Base-by-base conservation (phyloP, 345 rosid species). In the Moricandia moricandioides region DNA sequence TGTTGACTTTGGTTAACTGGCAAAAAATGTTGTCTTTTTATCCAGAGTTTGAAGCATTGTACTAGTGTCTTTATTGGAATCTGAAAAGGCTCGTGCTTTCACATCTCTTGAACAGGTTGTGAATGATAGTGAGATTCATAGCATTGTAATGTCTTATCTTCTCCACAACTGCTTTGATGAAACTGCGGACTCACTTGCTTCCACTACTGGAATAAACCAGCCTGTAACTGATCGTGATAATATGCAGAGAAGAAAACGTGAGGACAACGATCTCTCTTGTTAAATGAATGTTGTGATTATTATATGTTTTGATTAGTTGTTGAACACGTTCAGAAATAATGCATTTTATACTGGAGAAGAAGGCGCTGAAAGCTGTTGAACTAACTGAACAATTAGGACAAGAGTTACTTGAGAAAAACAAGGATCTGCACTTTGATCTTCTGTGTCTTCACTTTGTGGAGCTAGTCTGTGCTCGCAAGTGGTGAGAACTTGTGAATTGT, bases 151-250 rank as follows among this genome's bases (percentile, higher is more conserved):
- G 72, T 92, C 97, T 34, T 95, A 90, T 84, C 89, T 95, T 65
- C 88, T 95, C 76, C 97, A 95, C 78, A 95, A 88, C 78, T 95
- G 97, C 82, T 95, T 82, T 65, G 84, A 85, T 40, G 99, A 90
- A 76, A 92, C 97, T 24, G 82, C 89, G 55, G 99, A 95, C 64
- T 86, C 97, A 0, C 87, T 95, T 65, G 75, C 84, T 72, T 68
- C 91, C 52, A 73, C 79, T 80, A 78, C 91, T 8, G 92, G 93
- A 77, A 74, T 86, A 76, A 84, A 85, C 78, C 92, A 82, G 80
- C 93, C 97, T 12, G 75, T 80, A 30, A 80, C 81, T 78, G 88
- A 77, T 84, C 85, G 86, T 8, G 88, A 90, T 75, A 88, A 88
- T 74, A 84, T 90, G 86, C 92, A 90, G 73, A 89, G 81, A 74